Percentiles rank a stretch among this genome's conserved stretches.
Evolutionary conservation across 2,329 filamentous ascomycete species (phyloP).

Genomic region (Dactylellina leptospora): DNA sequence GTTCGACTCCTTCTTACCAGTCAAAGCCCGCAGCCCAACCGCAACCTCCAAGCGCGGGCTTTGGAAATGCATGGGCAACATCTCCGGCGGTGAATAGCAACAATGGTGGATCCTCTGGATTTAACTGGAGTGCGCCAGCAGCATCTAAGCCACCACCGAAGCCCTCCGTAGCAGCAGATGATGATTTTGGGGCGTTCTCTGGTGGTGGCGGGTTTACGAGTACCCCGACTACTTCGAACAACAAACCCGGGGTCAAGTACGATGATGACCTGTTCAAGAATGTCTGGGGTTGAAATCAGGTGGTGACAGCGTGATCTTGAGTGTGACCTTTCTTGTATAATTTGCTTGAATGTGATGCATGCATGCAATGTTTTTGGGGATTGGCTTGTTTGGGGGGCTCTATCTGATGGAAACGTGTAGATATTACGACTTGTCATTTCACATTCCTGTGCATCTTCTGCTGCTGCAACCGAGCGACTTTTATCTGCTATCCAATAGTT

Average conservation of each 20-base stretch:
- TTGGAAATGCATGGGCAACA: constrained; percentile 78
- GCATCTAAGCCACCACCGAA: constrained; percentile 53
- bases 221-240: constrained; percentile 66
- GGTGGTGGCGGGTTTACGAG: constrained; percentile 75
- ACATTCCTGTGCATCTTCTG: background rate
- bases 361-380: constrained; percentile 5
- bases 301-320: background rate
- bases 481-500: constrained; percentile 5
- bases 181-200: constrained; percentile 57
- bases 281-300: constrained; percentile 77
- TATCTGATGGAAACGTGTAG: constrained; percentile 22
- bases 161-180: constrained; percentile 64
- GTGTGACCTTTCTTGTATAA: constrained; percentile 16
- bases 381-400: constrained; percentile 1
- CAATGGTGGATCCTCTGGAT: constrained; percentile 67
- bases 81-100: constrained; percentile 67
- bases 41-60: constrained; percentile 59
- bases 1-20: constrained; percentile 65
- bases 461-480: constrained; percentile 28
- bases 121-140: constrained; percentile 68
- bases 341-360: constrained; percentile 12
- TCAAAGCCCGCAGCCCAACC: constrained; percentile 63
- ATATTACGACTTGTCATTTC: constrained; percentile 6
- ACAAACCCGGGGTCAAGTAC: constrained; percentile 66
- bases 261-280: constrained; percentile 93